Evolutionary conservation across 768 basidiomycete species (phyloP), one percentile per base, ranked within the genome.

Genomic region (Leucocoprinus birnbaumii): DNA sequence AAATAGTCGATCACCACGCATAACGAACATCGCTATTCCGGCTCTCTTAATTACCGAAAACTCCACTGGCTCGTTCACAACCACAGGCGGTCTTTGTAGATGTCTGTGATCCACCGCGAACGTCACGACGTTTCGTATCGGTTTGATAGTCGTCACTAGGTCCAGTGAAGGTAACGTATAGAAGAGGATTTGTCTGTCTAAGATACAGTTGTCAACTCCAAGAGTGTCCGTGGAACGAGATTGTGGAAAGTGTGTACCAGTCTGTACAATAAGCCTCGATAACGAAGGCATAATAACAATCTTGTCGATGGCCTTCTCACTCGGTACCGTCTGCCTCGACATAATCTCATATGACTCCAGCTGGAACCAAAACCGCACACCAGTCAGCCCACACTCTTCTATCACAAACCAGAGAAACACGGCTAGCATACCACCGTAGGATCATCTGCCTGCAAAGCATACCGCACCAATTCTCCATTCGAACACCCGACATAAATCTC

Each of bases 401-500:
- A 38, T 38, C 10, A n/a, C n/a, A n/a, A n/a, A n/a, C 16, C 16
- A 31, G n/a, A 53, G 61, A 38, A 45, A 31, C 37, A 27, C 21
- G 35, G 40, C 22, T 9, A 40, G 61, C 76, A 54, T 57, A 82
- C 83, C 62, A 76, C 73, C 61, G 69, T 74, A 21, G 78, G 68
- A 58, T 78, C 74, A 60, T 82, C 83, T 2, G 76, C 78, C 61
- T 87, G 86, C 19, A 91, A 74, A 1, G 86, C 78, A 65, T 88
- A 95, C 41, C 93, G 86, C 34, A 94, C 71, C 7, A 97, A 76
- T 60, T 91, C 84, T 19, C 94, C 93, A 56, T 94, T 91, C 19
- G 85, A 83, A 58, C 88, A 89, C 11, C 93, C 94, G 11, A 92
- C 80, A 60, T 94, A 95, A 22, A 96, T 80, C 63, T 97, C 94